These are phyloP conservation scores for Ilex paraguariensis DNA, from an alignment of 305 asterid genomes.

Conservation along the genomic window DNA sequence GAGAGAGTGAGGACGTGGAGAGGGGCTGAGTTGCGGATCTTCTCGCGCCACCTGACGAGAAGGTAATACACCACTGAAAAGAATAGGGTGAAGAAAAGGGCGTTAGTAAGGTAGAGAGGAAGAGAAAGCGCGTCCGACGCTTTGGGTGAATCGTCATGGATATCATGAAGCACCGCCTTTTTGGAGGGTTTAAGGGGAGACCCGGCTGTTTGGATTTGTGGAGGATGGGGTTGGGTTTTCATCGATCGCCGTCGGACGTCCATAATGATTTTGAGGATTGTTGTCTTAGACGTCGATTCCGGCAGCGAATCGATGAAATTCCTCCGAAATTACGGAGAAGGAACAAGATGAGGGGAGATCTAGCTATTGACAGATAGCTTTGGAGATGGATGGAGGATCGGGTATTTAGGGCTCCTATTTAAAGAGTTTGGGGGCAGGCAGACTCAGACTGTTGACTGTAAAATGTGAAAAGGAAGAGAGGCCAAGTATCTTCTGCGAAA, in stretches of 20 bases:
- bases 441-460: too few species aligned
- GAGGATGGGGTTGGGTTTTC: not conserved
- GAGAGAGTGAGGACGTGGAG: slow-evolving; percentile 33
- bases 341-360: too few species aligned
- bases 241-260: slow-evolving; percentile 7
- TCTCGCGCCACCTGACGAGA: slow-evolving; percentile 42
- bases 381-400: too few species aligned
- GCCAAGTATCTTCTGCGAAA: too few species aligned
- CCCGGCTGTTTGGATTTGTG: not conserved
- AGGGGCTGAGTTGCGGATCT: slow-evolving; percentile 40
- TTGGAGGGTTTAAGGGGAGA: not conserved
- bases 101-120: slow-evolving; percentile 36
- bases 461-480: too few species aligned
- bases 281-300: too few species aligned
- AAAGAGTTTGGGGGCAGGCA: too few species aligned
- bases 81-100: slow-evolving; percentile 34
- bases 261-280: not conserved
- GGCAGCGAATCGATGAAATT: too few species aligned
- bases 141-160: not conserved
- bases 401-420: too few species aligned
- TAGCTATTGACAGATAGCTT: too few species aligned
- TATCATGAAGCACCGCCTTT: not conserved
- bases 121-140: slow-evolving; percentile 30
- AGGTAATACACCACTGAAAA: slow-evolving; percentile 42
- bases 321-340: too few species aligned